Conservation (phyloP, 371 early-diverging fungal genomes). For the Apophysomyces trapeziformis region DNA sequence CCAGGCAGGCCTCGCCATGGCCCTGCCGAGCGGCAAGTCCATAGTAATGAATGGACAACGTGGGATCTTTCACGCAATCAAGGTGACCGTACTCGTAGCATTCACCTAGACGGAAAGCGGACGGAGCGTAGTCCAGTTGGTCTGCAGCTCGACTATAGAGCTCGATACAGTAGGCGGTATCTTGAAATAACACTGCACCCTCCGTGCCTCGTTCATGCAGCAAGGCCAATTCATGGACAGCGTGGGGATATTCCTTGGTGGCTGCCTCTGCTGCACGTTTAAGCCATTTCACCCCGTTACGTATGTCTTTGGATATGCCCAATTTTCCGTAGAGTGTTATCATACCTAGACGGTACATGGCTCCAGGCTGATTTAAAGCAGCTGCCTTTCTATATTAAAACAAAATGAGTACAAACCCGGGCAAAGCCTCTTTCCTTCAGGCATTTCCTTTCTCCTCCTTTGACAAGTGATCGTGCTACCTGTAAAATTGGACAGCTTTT, state of each 20-base stretch:
- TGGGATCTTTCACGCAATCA: constrained; percentile 64
- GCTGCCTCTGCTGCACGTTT: constrained; percentile 65
- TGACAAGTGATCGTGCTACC: constrained; percentile 21
- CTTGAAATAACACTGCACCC: constrained; percentile 60
- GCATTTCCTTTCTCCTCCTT: neutral
- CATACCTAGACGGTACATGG: constrained; percentile 64
- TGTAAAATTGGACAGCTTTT: constrained; percentile 58
- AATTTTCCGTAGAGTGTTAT: constrained; percentile 64
- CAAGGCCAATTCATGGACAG: constrained; percentile 66
- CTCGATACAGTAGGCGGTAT: constrained; percentile 64
- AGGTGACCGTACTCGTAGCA: constrained; percentile 75
- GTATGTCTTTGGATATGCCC: constrained; percentile 47
- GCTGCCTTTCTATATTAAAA: constrained; percentile 50
- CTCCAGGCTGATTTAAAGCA: constrained; percentile 59
- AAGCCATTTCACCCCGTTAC: constrained; percentile 73
- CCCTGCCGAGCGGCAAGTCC: constrained; percentile 80
- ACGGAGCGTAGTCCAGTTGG: constrained; percentile 54
- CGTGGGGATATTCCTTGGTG: constrained; percentile 64
- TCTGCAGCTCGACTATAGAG: constrained; percentile 59
- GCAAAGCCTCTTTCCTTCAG: no score
- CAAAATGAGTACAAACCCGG: neutral
- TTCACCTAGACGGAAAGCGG: constrained; percentile 70
- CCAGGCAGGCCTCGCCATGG: constrained; percentile 86
- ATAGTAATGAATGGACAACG: constrained; percentile 70
- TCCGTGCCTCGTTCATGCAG: constrained; percentile 61